These are phyloP conservation scores for Claviceps humidiphila DNA, from an alignment of 2,329 filamentous ascomycete species.

Conservation along the genomic window DNA sequence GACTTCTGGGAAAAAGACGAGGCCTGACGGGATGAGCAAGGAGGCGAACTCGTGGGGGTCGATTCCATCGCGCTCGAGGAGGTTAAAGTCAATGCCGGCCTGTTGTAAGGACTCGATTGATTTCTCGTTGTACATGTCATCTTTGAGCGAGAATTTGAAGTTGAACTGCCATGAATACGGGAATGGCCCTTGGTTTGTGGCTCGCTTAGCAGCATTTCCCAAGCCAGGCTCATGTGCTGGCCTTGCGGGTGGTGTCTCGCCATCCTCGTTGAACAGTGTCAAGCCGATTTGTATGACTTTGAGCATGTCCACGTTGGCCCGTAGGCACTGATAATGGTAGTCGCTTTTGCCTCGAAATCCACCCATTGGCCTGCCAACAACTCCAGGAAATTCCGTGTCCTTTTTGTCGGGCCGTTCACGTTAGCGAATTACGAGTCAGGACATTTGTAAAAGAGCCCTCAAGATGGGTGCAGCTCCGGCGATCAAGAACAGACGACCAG, in stretches of 20 bases:
- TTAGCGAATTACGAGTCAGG: slow-evolving; percentile 3
- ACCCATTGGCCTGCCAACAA: slow-evolving; percentile 90
- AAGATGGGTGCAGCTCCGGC: too few species aligned
- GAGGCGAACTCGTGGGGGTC: slow-evolving; percentile 81
- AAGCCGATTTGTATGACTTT: slow-evolving; percentile 97
- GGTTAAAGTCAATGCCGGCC: slow-evolving; percentile 82
- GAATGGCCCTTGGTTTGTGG: slow-evolving; percentile 36
- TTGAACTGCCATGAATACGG: slow-evolving; percentile 98
- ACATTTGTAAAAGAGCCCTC: background rate
- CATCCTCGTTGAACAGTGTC: slow-evolving; percentile 82
- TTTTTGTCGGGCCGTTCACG: slow-evolving; percentile 22
- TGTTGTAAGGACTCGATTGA: slow-evolving; percentile 85
- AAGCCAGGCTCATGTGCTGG: slow-evolving; percentile 34
- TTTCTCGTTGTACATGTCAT: slow-evolving; percentile 95
- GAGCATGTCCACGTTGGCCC: slow-evolving; percentile 92
- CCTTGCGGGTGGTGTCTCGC: slow-evolving; percentile 68
- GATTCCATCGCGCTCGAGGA: slow-evolving; percentile 78
- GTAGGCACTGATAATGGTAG: slow-evolving; percentile 96
- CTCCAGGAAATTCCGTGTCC: slow-evolving; percentile 98
- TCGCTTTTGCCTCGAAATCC: slow-evolving; percentile 90
- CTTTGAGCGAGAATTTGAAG: slow-evolving; percentile 86
- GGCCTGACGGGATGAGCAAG: slow-evolving; percentile 78
- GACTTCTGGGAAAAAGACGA: slow-evolving; percentile 77
- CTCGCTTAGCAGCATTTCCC: slow-evolving; percentile 24
- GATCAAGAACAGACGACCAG: background rate